phyloP scores from a whole-genome alignment of 257 asterid species.

The Nicotiana otophora region DNA sequence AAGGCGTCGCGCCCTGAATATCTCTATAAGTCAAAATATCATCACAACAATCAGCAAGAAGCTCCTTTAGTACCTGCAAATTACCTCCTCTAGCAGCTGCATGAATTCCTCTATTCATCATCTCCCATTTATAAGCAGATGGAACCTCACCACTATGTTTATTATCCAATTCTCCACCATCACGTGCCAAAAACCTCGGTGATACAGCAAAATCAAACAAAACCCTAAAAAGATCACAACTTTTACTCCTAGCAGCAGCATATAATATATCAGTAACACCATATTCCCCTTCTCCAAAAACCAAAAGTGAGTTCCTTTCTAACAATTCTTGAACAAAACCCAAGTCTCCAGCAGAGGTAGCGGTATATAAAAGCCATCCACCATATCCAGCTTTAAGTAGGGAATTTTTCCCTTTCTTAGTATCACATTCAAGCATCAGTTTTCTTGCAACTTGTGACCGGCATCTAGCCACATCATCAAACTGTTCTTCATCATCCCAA shows the following conservation, averaged over 20 bases:
- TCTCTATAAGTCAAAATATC: constrained; percentile 61
- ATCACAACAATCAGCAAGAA: constrained; percentile 57
- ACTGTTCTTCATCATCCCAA: constrained; percentile 94
- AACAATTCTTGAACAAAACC: constrained; percentile 60
- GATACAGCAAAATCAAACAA: constrained; percentile 58
- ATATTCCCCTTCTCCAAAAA: constrained; percentile 88
- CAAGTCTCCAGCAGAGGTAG: constrained; percentile 90
- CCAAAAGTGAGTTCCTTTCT: constrained; percentile 69
- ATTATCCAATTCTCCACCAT: constrained; percentile 36
- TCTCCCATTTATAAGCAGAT: constrained; percentile 69
- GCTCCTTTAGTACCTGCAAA: constrained; percentile 56
- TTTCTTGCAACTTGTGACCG: constrained; percentile 66
- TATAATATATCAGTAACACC: constrained; percentile 83
- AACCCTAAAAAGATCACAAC: constrained; percentile 49
- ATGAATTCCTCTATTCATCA: constrained; percentile 75
- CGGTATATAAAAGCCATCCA: constrained; percentile 93
- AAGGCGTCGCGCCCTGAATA: constrained; percentile 59
- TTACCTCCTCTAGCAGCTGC: constrained; percentile 99
- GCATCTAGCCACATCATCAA: constrained; percentile 66
- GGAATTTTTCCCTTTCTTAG: constrained; percentile 53
- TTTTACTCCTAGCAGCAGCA: constrained; percentile 85
- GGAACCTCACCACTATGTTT: constrained; percentile 55
- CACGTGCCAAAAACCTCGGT: constrained; percentile 46
- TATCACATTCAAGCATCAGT: constrained; percentile 57
- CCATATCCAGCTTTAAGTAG: constrained; percentile 77